These are phyloP conservation scores for Salix purpurea DNA, from an alignment of 345 rosid genomes.

Conservation along the genomic window DNA sequence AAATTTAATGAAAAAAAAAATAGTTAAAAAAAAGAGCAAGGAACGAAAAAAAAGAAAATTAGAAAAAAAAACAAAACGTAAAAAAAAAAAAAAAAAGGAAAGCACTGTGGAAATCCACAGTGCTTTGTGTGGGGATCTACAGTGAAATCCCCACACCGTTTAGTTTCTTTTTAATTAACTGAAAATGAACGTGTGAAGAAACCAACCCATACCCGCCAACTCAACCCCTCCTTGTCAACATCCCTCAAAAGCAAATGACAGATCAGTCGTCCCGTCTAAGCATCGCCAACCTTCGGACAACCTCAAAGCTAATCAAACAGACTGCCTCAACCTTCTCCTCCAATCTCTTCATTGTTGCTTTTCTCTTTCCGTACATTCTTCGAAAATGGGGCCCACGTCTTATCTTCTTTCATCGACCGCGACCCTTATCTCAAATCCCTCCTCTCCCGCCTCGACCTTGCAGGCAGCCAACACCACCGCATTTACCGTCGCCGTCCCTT, in stretches of 20 bases:
- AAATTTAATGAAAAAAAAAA: too few species aligned
- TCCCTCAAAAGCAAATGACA: conserved; percentile 29
- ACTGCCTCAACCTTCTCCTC: conserved; percentile 43
- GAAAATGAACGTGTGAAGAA: not conserved
- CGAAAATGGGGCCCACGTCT: conserved; percentile 59
- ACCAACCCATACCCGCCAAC: not conserved
- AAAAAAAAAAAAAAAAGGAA: too few species aligned
- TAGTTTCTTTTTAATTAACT: too few species aligned
- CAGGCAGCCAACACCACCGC: conserved; percentile 22
- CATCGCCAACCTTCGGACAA: conserved; percentile 56
- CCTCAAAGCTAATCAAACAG: conserved; percentile 53
- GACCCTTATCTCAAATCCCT: conserved; percentile 80
- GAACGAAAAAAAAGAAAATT: too few species aligned
- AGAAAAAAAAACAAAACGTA: too few species aligned
- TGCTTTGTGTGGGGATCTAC: too few species aligned
- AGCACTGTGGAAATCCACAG: too few species aligned
- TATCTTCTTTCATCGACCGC: conserved; percentile 74
- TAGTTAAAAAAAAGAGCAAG: too few species aligned
- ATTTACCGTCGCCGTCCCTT: conserved; percentile 42
- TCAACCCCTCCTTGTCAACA: not conserved
- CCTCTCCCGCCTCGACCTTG: conserved; percentile 74
- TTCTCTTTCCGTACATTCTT: conserved; percentile 75
- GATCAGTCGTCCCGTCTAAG: conserved; percentile 49
- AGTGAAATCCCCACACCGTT: too few species aligned
- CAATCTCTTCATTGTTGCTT: conserved; percentile 60